Conservation (phyloP, 2,329 filamentous ascomycete genomes). For the Penicillium griseofulvum region DNA sequence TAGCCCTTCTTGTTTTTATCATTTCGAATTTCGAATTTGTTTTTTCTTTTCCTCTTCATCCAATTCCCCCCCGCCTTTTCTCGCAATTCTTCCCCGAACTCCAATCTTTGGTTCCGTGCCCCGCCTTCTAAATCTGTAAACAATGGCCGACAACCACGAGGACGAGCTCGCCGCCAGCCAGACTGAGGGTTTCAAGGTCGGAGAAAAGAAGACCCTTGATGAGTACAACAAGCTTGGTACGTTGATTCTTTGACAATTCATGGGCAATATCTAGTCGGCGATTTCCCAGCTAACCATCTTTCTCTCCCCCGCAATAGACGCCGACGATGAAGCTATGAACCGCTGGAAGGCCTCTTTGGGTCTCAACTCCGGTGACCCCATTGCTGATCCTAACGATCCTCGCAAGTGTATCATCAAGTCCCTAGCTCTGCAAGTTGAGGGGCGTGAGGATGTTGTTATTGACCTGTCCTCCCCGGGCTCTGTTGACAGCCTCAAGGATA, state of each 20-base stretch:
- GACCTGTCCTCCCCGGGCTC: constrained; percentile 74
- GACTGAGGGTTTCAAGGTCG: constrained; percentile 91
- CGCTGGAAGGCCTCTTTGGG: constrained; percentile 97
- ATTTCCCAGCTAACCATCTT: constrained; percentile 23
- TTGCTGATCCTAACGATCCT: constrained; percentile 75
- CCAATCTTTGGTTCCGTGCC: constrained; percentile 14
- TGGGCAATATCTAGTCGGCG: background rate
- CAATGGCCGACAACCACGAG: constrained; percentile 67
- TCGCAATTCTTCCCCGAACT: constrained; percentile 1
- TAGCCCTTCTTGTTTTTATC: constrained; percentile 4
- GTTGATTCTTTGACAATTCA: constrained; percentile 30
- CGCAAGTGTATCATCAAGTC: constrained; percentile 92
- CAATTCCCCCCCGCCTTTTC: background rate
- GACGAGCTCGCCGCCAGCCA: constrained; percentile 84
- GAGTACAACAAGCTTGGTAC: constrained; percentile 92
- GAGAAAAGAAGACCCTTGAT: constrained; percentile 96
- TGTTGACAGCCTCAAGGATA: constrained; percentile 75
- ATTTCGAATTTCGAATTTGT: background rate
- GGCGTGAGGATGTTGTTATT: constrained; percentile 81
- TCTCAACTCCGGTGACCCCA: constrained; percentile 67
- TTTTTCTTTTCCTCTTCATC: background rate
- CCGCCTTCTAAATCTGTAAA: constrained; percentile 28
- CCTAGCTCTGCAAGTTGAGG: constrained; percentile 81
- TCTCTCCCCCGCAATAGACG: constrained; percentile 45
- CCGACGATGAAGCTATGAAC: constrained; percentile 87